Evolutionary conservation across 306 rosid genomes (phyloP), one percentile per base, ranked within the genome.

Genomic region (Mucuna pruriens): DNA sequence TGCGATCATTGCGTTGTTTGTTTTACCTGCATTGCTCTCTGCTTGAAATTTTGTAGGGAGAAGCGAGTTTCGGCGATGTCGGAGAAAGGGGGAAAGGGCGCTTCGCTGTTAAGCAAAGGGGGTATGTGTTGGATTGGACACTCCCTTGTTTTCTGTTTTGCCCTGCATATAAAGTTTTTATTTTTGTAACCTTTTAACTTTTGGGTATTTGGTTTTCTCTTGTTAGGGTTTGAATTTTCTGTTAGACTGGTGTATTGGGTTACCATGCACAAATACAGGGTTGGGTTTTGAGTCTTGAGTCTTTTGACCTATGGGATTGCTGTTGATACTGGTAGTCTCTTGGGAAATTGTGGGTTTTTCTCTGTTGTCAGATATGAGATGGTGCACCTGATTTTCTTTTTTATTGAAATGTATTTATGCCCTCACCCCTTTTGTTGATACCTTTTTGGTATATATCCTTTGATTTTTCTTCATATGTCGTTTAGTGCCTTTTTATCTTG

Each of bases 51-150:
- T 76, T 80, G 63, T 38, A 83, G 83, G 86, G 73, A 61, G 77
- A 75, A 72, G 36, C 61, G 29, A 17, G 55, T 55, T 71, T 80
- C 63, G 3, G 72, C 16, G 48, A 90, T 91, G 95, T 78, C 90
- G 71, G 97, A 89, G 52, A 94, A 92, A 86, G 92, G 90, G 38
- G 97, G 91, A 78, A 91, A 87, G 84, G 91, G 87, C 54, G 84
- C 36, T 67, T 78, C 94, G 26, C 38, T 68, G 23, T 44, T 77
- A 39, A 77, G 82, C 84, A 86, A 84, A 83, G 81, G 85, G 31
- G 79, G 85, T 86, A 26, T 70, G 67, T 55, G 12, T 83, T 73
- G 34, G 46, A n/a, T 83, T 73, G 15, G n/a, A 22, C 54, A 40
- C 63, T 71, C 73, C 19, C 75, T 42, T 52, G 29, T 23, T 23